A percentile compares a stretch with the other conserved stretches of the same genome.
Conservation (phyloP, 2,329 filamentous ascomycete genomes). For the Zarea fungicola region DNA sequence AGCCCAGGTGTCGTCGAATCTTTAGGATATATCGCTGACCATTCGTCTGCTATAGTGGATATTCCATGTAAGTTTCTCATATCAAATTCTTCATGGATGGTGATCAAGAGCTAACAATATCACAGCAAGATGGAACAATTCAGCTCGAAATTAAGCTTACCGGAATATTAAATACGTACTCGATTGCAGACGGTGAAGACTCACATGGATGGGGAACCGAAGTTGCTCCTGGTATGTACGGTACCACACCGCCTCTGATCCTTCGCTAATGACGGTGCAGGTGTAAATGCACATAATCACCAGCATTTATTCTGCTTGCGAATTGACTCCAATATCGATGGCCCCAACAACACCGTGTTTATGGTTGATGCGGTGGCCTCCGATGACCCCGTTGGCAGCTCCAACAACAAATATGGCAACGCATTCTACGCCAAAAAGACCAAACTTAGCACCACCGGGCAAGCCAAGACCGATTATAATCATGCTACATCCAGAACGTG, state of each 20-base stretch:
- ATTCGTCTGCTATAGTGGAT: too few relatives aligned
- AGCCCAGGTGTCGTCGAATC: too few relatives aligned
- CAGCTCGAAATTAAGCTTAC: conserved; percentile 50
- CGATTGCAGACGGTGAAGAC: conserved; percentile 33
- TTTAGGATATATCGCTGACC: too few relatives aligned
- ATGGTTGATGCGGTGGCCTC: conserved; percentile 62
- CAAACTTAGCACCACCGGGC: conserved; percentile 18
- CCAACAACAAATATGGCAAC: conserved; percentile 69
- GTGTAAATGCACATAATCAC: conserved; percentile 62
- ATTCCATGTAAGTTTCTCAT: too few relatives aligned
- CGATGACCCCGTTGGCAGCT: conserved; percentile 57
- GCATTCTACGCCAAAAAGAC: conserved; percentile 51
- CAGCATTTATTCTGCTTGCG: conserved; percentile 66
- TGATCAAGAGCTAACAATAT: too few relatives aligned
- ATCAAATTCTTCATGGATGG: too few relatives aligned
- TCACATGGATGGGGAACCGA: conserved; percentile 52
- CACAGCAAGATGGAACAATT: conserved; percentile 60
- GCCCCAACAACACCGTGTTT: conserved; percentile 58
- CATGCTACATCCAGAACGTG: conserved; percentile 32
- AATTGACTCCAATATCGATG: conserved; percentile 61
- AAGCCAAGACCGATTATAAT: conserved; percentile 21
- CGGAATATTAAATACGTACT: conserved; percentile 38
- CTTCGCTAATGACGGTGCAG: too few relatives aligned
- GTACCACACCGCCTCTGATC: too few relatives aligned
- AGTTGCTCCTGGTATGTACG: conserved; percentile 58